These are phyloP conservation scores for Penicillium sp. DNA, from an alignment of 2,329 filamentous ascomycete species.

Conservation along the genomic window DNA sequence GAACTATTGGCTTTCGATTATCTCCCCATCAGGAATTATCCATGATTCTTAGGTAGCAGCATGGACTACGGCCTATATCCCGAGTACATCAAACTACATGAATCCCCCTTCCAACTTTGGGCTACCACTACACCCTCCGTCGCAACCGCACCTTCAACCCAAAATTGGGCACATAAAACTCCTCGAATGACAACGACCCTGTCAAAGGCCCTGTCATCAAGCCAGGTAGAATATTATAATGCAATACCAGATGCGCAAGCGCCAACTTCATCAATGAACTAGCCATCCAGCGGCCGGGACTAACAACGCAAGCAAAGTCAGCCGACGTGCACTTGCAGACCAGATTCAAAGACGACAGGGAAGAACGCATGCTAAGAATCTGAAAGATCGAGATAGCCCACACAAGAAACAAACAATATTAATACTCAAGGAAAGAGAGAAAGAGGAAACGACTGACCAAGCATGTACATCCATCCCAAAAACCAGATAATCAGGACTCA, in stretches of 20 bases:
- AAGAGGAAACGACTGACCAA: conserved; percentile 13
- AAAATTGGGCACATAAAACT: conserved; percentile 25
- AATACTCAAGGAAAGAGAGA: not conserved
- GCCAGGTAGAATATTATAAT: conserved; percentile 16
- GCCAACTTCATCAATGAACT: conserved; percentile 21
- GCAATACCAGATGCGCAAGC: conserved; percentile 15
- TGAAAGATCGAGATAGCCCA: not conserved
- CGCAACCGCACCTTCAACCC: conserved; percentile 26
- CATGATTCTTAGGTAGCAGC: not conserved
- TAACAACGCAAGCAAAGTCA: conserved; percentile 16
- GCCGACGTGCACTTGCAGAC: conserved; percentile 9
- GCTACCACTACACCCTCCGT: conserved; percentile 28
- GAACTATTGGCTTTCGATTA: too few species aligned
- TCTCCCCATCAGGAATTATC: too few species aligned
- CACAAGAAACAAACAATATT: not conserved
- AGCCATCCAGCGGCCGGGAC: conserved; percentile 24
- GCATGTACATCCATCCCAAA: conserved; percentile 24
- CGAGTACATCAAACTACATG: not conserved
- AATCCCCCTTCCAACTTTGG: not conserved
- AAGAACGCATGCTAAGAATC: not conserved
- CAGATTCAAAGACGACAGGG: conserved; percentile 10
- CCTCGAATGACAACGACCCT: conserved; percentile 24
- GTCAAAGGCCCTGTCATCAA: conserved; percentile 5
- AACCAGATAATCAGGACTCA: conserved; percentile 25
- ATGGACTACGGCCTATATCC: not conserved